phyloP scores from a whole-genome alignment of 805 yeast species.

The Zygosaccharomyces gambellarensis region DNA sequence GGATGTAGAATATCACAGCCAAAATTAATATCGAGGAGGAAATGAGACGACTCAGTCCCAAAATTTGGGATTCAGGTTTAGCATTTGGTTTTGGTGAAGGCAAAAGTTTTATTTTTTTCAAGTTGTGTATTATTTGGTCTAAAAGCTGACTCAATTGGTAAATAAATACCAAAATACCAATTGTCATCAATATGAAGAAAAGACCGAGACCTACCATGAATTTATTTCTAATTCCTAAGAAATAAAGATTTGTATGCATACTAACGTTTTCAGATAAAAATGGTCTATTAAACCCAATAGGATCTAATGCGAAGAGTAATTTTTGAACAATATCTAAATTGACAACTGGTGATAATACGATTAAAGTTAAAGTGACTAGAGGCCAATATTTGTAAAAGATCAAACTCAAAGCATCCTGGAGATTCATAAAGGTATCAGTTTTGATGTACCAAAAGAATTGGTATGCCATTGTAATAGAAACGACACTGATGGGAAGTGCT shows the following conservation, averaged over 20 bases:
- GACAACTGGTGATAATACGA: constrained; percentile 39
- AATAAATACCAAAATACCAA: constrained; percentile 17
- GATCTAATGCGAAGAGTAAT: constrained; percentile 46
- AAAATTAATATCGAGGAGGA: constrained; percentile 38
- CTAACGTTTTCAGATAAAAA: constrained; percentile 37
- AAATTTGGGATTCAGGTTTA: not conserved
- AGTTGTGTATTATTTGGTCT: constrained; percentile 3
- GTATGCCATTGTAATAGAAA: constrained; percentile 45
- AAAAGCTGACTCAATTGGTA: constrained; percentile 1
- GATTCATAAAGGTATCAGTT: constrained; percentile 39
- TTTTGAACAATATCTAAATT: constrained; percentile 34
- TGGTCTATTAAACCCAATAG: constrained; percentile 46
- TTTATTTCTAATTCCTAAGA: constrained; percentile 60
- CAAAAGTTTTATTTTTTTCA: not conserved
- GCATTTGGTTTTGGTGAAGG: not conserved
- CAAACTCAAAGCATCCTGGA: constrained; percentile 43
- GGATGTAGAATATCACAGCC: constrained; percentile 58
- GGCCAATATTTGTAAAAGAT: constrained; percentile 32
- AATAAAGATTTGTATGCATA: constrained; percentile 50
- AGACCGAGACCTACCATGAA: constrained; percentile 57
- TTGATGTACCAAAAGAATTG: constrained; percentile 49
- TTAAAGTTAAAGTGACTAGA: constrained; percentile 23
- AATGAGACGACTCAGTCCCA: constrained; percentile 15
- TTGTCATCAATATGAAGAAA: constrained; percentile 37
- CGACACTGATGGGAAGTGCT: constrained; percentile 60